A percentile compares a stretch with the other conserved stretches of the same genome.
Evolutionary conservation across 2,329 filamentous ascomycete genomes (phyloP).

Genomic region (Pseudogymnoascus verrucosus): DNA sequence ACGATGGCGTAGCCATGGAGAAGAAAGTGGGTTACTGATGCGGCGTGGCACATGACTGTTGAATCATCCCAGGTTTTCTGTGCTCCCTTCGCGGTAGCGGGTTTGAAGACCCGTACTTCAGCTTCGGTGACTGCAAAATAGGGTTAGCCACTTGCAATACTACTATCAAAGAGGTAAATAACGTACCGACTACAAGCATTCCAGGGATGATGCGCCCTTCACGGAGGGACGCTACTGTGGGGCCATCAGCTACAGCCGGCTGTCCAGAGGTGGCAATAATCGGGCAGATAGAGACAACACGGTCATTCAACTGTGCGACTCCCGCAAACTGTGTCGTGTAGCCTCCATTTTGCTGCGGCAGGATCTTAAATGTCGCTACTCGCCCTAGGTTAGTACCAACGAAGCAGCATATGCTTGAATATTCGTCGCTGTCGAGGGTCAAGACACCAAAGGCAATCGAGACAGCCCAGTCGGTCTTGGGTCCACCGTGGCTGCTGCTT

Average conservation of each 20-base stretch:
- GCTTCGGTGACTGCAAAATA: slow-evolving; percentile 44
- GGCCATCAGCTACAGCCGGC: slow-evolving; percentile 66
- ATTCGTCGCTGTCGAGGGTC: slow-evolving; percentile 87
- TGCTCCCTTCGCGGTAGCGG: slow-evolving; percentile 78
- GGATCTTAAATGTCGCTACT: slow-evolving; percentile 80
- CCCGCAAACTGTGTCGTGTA: slow-evolving; percentile 71
- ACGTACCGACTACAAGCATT: slow-evolving; percentile 64
- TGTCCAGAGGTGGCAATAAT: slow-evolving; percentile 72
- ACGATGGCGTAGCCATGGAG: slow-evolving; percentile 71
- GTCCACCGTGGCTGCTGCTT: slow-evolving; percentile 40
- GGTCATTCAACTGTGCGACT: slow-evolving; percentile 55
- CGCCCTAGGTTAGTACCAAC: slow-evolving; percentile 82
- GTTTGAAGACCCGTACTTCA: slow-evolving; percentile 81
- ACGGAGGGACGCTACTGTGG: slow-evolving; percentile 66
- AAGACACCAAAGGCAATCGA: slow-evolving; percentile 86
- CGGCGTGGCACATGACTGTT: slow-evolving; percentile 63
- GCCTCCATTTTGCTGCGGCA: slow-evolving; percentile 60
- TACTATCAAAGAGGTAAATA: not conserved
- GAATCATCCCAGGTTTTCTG: slow-evolving; percentile 80
- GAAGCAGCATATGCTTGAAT: slow-evolving; percentile 89
- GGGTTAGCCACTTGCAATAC: slow-evolving; percentile 6
- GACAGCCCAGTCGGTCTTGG: slow-evolving; percentile 65
- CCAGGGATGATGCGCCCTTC: slow-evolving; percentile 71
- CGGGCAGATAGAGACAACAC: slow-evolving; percentile 67
- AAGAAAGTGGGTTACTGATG: slow-evolving; percentile 66